phyloP scores from a whole-genome alignment of 1,284 basidiomycete genomes.

The Neotropicomus parvogracilis region DNA sequence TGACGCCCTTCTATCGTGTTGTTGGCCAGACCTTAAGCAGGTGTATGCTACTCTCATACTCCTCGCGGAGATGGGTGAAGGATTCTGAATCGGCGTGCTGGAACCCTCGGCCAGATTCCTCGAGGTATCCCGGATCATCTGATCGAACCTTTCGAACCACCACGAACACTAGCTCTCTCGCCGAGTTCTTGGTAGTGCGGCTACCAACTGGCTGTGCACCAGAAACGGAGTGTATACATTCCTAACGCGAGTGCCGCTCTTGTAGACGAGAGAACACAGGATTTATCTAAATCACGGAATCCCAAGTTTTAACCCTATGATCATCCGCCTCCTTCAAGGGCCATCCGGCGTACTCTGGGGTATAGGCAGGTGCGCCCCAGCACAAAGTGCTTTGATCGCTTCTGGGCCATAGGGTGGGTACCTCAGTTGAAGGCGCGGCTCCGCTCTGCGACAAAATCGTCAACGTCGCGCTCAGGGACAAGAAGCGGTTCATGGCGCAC shows the following conservation, averaged over 20 bases:
- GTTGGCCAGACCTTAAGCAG: no score
- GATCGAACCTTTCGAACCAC: no score
- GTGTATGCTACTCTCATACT: neutral
- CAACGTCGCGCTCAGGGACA: neutral
- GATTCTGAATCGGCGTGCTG: neutral
- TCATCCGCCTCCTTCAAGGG: constrained; percentile 1
- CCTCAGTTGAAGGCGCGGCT: constrained; percentile 18
- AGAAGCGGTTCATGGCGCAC: constrained; percentile 24
- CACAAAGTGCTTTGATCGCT: constrained; percentile 14
- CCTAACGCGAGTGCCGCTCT: neutral
- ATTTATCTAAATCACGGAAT: neutral
- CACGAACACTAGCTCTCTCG: no score
- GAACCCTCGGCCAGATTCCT: neutral
- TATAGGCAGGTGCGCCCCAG: constrained; percentile 11
- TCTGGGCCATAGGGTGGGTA: constrained; percentile 25
- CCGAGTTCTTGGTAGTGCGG: no score
- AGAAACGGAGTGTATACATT: constrained; percentile 1
- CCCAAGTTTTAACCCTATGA: no score
- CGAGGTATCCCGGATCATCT: no score
- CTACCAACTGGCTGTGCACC: neutral
- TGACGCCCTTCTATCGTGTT: no score
- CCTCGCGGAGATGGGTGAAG: neutral
- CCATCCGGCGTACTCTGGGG: constrained; percentile 11
- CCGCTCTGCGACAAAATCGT: constrained; percentile 18
- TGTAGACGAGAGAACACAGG: neutral